Conservation (phyloP, 176 grass and related monocot species). For the Ensete ventricosum region DNA sequence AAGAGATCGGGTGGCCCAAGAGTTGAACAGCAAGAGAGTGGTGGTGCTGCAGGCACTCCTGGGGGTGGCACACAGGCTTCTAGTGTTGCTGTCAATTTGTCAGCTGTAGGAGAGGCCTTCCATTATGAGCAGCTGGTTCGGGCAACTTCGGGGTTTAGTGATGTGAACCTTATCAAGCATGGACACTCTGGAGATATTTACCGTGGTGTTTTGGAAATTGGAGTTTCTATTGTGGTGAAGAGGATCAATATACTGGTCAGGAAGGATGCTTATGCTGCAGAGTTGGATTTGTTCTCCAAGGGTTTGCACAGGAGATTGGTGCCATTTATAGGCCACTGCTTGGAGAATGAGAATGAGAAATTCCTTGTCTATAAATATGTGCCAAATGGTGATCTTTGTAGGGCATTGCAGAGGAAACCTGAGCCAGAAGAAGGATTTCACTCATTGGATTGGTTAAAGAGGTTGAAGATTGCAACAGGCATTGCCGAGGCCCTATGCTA, state of each 20-base stretch:
- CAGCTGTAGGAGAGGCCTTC: conserved; percentile 40
- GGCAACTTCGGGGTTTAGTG: conserved; percentile 46
- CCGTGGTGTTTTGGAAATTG: conserved; percentile 45
- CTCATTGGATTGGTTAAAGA: conserved; percentile 95
- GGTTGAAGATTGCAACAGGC: conserved; percentile 83
- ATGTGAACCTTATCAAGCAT: conserved; percentile 54
- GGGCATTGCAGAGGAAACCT: conserved; percentile 55
- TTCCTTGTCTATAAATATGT: conserved; percentile 69
- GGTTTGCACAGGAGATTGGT: conserved; percentile 51
- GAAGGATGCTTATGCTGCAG: conserved; percentile 36
- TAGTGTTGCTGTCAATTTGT: conserved; percentile 18
- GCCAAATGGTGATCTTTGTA: conserved; percentile 60
- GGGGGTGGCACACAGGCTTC: conserved; percentile 31
- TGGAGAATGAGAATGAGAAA: conserved; percentile 44
- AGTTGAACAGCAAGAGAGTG: conserved; percentile 21
- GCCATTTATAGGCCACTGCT: conserved; percentile 57
- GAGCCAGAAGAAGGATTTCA: conserved; percentile 29
- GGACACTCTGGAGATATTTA: conserved; percentile 70
- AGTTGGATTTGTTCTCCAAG: conserved; percentile 55
- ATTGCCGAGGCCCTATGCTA: conserved; percentile 76
- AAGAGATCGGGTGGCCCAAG: background rate
- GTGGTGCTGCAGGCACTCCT: conserved; percentile 30
- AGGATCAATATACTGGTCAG: conserved; percentile 33
- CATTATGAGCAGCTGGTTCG: conserved; percentile 52
- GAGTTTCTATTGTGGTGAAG: conserved; percentile 53